These are phyloP conservation scores for Glycine soja DNA, from an alignment of 306 rosid species.

Conservation along the genomic window DNA sequence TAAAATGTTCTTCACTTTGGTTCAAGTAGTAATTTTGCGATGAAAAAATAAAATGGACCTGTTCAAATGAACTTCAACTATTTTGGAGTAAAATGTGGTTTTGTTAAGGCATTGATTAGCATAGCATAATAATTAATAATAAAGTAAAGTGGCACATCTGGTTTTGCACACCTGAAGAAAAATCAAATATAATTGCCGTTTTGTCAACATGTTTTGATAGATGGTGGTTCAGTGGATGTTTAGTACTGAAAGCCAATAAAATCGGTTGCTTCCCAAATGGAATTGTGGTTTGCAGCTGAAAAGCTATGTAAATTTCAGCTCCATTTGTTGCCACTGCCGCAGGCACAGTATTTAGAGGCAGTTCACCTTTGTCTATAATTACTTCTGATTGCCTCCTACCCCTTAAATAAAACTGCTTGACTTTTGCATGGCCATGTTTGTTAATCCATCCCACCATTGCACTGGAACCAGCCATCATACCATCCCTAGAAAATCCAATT, in stretches of 20 bases:
- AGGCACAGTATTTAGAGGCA: slow-evolving; percentile 87
- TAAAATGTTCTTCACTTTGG: not conserved
- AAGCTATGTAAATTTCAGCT: slow-evolving; percentile 85
- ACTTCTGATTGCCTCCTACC: slow-evolving; percentile 75
- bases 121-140: slow-evolving; percentile 21
- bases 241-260: slow-evolving; percentile 75
- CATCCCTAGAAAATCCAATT: slow-evolving; percentile 87
- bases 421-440: slow-evolving; percentile 82
- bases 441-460: slow-evolving; percentile 94
- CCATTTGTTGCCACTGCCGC: slow-evolving; percentile 87
- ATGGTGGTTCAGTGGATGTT: slow-evolving; percentile 68
- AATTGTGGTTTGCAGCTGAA: slow-evolving; percentile 72
- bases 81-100: slow-evolving; percentile 11
- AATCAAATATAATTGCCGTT: slow-evolving; percentile 71
- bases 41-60: not conserved
- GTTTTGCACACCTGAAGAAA: slow-evolving; percentile 77
- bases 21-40: not conserved
- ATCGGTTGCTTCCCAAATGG: slow-evolving; percentile 75
- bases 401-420: slow-evolving; percentile 83
- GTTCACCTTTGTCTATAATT: slow-evolving; percentile 82
- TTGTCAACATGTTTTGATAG: slow-evolving; percentile 70
- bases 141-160: slow-evolving; percentile 5
- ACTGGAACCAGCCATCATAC: slow-evolving; percentile 95
- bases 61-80: not conserved
- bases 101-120: not conserved